These are phyloP conservation scores for Cladosporium sp. DNA, from an alignment of 2,329 filamentous ascomycete species.

Conservation along the genomic window DNA sequence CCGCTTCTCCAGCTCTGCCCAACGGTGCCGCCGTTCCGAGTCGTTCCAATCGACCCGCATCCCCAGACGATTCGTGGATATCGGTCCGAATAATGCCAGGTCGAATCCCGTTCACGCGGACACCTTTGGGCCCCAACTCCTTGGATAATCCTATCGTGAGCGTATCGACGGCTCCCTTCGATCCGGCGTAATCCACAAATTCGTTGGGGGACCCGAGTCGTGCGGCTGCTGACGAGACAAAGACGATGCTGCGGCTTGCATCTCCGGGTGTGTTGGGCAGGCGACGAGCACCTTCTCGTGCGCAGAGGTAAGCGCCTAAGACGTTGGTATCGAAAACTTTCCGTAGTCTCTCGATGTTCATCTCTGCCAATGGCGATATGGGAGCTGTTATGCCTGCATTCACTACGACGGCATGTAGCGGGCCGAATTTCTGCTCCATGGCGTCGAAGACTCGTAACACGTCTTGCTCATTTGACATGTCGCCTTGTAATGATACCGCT, in stretches of 20 bases:
- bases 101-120: slow-evolving; percentile 25
- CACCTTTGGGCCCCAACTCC: slow-evolving; percentile 22
- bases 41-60: slow-evolving; percentile 20
- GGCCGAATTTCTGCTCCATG: slow-evolving; percentile 20
- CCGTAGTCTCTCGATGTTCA: slow-evolving; percentile 19
- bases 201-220: slow-evolving; percentile 25
- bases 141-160: slow-evolving; percentile 25
- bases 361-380: slow-evolving; percentile 22
- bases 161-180: slow-evolving; percentile 27
- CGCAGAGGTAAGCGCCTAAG: slow-evolving; percentile 26
- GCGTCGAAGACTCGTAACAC: slow-evolving; percentile 22
- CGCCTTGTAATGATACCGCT: slow-evolving; percentile 17
- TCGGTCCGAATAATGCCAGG: slow-evolving; percentile 27
- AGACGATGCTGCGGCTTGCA: slow-evolving; percentile 21
- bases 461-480: slow-evolving; percentile 23
- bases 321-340: slow-evolving; percentile 26
- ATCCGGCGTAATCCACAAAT: slow-evolving; percentile 28
- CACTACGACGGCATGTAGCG: slow-evolving; percentile 24
- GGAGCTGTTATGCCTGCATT: slow-evolving; percentile 27
- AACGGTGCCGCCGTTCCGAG: slow-evolving; percentile 24
- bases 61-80: slow-evolving; percentile 23
- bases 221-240: slow-evolving; percentile 26
- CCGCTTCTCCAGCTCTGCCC: slow-evolving; percentile 23
- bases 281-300: slow-evolving; percentile 24
- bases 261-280: slow-evolving; percentile 15